Evolutionary conservation across 352 stramenopile genomes (phyloP), one percentile per base, ranked within the genome.

Genomic region (Hyaloperonospora arabidopsidis): DNA sequence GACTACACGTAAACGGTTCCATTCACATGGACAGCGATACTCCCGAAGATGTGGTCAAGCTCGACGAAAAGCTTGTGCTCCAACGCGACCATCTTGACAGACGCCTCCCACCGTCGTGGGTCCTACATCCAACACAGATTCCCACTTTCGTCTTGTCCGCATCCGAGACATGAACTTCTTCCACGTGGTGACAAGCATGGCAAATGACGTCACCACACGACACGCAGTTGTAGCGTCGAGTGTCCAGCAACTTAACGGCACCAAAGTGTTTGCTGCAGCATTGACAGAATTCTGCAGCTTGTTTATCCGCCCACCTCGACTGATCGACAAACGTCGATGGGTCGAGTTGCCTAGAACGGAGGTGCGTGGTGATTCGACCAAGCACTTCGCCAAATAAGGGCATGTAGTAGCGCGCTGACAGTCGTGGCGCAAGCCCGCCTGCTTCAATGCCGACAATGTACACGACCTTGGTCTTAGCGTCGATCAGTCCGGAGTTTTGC

Each of bases 171-270:
- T 79, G 58, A 22, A 80, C 57, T n/a, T 60, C 49, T 40, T 72
- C 66, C 1, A 68, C 51, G 28, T 67, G 38, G 23, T 66, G 62
- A 46, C 74, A 84, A 1, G 67, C 50, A 14, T 66, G 57, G 48
- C 75, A 86, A 41, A 86, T 69, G 13, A 67, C 75, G 35, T 79
- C 61, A 5, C 75, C 75, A 53, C 72, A 86, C 2, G 62, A 57
- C 7, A 67, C 60, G 52, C 75, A 86, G 55, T 86, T 81, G 58
- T 67, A 65, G 44, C 65, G 58, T 17, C 60, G 60, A 38, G 47
- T 65, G 38, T 67, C 62, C 4, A 66, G 29, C 29, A 69, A 29
- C 29, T 70, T 68, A 1, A 65, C 49, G 0, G 61, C 54, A 2
- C 65, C 58, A 47, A 74, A 76, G 50, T 71, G 61, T 45, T 74